phyloP scores from a whole-genome alignment of 768 basidiomycete genomes.

The Russula sp. region DNA sequence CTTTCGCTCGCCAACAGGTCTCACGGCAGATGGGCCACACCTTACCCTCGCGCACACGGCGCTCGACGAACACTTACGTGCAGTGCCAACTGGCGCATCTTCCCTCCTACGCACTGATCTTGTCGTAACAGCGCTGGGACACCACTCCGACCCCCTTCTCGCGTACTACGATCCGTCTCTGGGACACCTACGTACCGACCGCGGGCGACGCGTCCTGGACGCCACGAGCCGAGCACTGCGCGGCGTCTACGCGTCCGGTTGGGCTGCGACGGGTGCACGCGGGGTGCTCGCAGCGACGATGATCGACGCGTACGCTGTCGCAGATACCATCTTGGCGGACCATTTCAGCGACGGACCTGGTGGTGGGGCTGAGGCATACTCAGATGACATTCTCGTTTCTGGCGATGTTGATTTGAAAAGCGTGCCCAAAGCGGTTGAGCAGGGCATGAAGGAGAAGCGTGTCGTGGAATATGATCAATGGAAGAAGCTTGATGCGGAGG shows the following conservation, averaged over 20 bases:
- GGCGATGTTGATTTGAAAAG: constrained; percentile 42
- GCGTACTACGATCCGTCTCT: constrained; percentile 58
- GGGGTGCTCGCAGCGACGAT: constrained; percentile 93
- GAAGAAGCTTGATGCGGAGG: constrained; percentile 71
- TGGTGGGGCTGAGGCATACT: background rate
- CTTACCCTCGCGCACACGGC: constrained; percentile 62
- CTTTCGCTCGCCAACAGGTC: constrained; percentile 63
- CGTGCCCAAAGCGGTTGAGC: constrained; percentile 48
- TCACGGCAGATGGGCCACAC: constrained; percentile 34
- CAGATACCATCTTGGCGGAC: constrained; percentile 67
- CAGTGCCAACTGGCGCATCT: background rate
- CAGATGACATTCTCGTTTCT: constrained; percentile 34
- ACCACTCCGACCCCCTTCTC: constrained; percentile 61
- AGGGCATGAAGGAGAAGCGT: constrained; percentile 40
- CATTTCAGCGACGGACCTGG: constrained; percentile 33
- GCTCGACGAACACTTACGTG: constrained; percentile 45
- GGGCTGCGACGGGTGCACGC: constrained; percentile 88
- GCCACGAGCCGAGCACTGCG: constrained; percentile 39
- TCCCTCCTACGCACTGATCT: background rate
- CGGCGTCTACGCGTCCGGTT: constrained; percentile 88
- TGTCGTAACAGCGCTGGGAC: constrained; percentile 61
- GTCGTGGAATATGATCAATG: constrained; percentile 72
- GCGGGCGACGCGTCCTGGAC: constrained; percentile 48
- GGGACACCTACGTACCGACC: constrained; percentile 53
- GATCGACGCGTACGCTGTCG: constrained; percentile 84